Base-by-base conservation (phyloP, 2,329 filamentous ascomycete species). In the Colletotrichum magnum region DNA sequence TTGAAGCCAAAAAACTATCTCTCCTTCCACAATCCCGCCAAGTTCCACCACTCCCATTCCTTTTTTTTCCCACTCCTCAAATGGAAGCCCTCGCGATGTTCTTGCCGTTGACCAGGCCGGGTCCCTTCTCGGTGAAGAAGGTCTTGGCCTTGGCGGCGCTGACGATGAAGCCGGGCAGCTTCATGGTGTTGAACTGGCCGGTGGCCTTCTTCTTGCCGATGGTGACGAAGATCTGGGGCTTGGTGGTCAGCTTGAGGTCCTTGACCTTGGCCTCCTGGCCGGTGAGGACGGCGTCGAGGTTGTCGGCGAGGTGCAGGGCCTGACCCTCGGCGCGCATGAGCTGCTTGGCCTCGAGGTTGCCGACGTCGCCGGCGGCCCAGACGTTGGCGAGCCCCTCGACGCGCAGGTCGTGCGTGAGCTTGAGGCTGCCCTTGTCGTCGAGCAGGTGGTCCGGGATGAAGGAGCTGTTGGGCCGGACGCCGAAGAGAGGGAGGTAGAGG, bases 291-390 rank as follows among this genome's bases (percentile, higher is more conserved):
- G 75, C 75, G 0, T 77, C 71, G 36, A 84, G 73, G 54, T 83
- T 77, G 47, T 72, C 70, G n/a, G 77, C 76, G 41, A 83, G 74
- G 62, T 82, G 79, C 21, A 68, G 59, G 1, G 75, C 62, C 74
- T 84, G 82, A 2, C 74, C 64, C 45, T 80, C 79, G 16, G 79
- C 77, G 41, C 73, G 56, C 5, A 72, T 61, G 3, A 77, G 64
- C 47, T 56, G 68, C 67, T 62, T 70, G 16, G 73, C 69, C 58
- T 75, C 73, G 52, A 73, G 66, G 43, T 75, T 71, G 9, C 70
- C 71, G 43, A 75, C 74, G 52, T 78, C 77, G 6, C 77, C 77
- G 6, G 76, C 57, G 36, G 73, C 76, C 72, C 75, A 79, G 26
- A 78, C 69, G 56, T 75, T 74, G 24, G 41, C 32, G 18, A 72